Evolutionary conservation across 441 rosid species (phyloP), one percentile per base, ranked within the genome.

Genomic region (Jatropha podagrica): DNA sequence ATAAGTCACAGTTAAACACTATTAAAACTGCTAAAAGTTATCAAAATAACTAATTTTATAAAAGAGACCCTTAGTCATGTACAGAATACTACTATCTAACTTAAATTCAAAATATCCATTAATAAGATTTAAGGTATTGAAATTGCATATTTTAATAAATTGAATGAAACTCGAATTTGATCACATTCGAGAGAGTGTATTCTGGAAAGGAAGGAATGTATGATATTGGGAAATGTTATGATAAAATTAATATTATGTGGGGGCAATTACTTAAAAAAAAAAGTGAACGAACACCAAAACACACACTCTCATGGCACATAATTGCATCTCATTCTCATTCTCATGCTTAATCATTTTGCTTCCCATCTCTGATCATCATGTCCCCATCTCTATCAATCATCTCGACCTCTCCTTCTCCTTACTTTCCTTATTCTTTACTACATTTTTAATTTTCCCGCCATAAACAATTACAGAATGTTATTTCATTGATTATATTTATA

Each of bases 281-380:
- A 65, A 20, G 3, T 13, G 18, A 51, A 54, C 27, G 18, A 51
- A 54, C 27, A 38, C 20, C 4, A 17, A 74, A 61, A 74, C 72
- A 83, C 80, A 78, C 77, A 85, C 81, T 82, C 89, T 86, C 82
- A 86, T 83, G 87, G 61, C 68, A 80, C 82, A 89, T 91, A 84
- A 91, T 89, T 86, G 80, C 89, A 78, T 74, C 66, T 80, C 80
- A 86, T 80, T 74, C 66, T 80, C 80, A 86, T 81, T 78, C 82
- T 86, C 91, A 91, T 89, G 92, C 96, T 82, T 86, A 81, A 91
- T 91, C 73, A 91, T 89, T 85, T 76, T 86, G 94, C 87, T 86
- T 87, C 91, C 90, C 87, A 79, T 79, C 74, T 65, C 64, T 32
- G 37, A 78, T 77, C 78, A 79, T 76, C 77, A 76, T 77, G 73